These are phyloP conservation scores for Pichia membranifaciens DNA, from an alignment of 805 yeast species.

Conservation along the genomic window DNA sequence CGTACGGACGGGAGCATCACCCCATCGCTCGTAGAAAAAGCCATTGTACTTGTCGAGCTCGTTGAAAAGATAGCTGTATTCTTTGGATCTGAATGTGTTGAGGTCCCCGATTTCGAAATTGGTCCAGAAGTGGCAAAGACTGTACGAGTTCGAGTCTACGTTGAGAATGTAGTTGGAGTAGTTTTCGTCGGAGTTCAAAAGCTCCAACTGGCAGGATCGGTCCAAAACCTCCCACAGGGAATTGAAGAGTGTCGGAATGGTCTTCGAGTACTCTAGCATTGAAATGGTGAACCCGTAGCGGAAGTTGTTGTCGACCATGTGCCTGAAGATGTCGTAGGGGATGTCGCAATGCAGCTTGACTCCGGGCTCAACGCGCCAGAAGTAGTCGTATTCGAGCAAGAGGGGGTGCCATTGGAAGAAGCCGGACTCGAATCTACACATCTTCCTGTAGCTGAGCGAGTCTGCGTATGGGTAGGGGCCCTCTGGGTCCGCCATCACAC, in stretches of 20 bases:
- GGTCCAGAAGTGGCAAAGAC: slow-evolving; percentile 84
- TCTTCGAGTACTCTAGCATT: slow-evolving; percentile 61
- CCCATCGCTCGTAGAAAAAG: slow-evolving; percentile 87
- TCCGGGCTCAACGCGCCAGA: slow-evolving; percentile 92
- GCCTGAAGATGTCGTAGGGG: slow-evolving; percentile 64
- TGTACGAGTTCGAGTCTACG: slow-evolving; percentile 54
- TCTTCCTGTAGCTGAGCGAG: slow-evolving; percentile 65
- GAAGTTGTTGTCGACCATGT: slow-evolving; percentile 63
- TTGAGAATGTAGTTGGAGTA: slow-evolving; percentile 58
- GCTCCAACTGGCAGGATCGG: slow-evolving; percentile 32
- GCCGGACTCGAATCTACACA: slow-evolving; percentile 88
- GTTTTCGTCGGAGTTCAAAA: slow-evolving; percentile 35
- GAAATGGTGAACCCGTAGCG: slow-evolving; percentile 72
- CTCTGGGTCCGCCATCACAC: slow-evolving; percentile 22
- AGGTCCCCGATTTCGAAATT: slow-evolving; percentile 77
- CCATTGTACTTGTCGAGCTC: slow-evolving; percentile 74
- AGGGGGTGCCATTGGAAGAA: slow-evolving; percentile 71
- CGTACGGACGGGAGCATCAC: slow-evolving; percentile 82
- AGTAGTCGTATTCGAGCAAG: slow-evolving; percentile 67
- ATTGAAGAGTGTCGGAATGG: slow-evolving; percentile 50
- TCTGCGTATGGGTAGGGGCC: slow-evolving; percentile 55
- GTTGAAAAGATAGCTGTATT: slow-evolving; percentile 61
- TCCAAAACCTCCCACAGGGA: slow-evolving; percentile 33
- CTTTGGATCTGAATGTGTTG: slow-evolving; percentile 64
- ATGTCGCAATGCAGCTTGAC: slow-evolving; percentile 73